Evolutionary conservation across 768 basidiomycete genomes (phyloP).

Genomic region (Tricholoma sp.): DNA sequence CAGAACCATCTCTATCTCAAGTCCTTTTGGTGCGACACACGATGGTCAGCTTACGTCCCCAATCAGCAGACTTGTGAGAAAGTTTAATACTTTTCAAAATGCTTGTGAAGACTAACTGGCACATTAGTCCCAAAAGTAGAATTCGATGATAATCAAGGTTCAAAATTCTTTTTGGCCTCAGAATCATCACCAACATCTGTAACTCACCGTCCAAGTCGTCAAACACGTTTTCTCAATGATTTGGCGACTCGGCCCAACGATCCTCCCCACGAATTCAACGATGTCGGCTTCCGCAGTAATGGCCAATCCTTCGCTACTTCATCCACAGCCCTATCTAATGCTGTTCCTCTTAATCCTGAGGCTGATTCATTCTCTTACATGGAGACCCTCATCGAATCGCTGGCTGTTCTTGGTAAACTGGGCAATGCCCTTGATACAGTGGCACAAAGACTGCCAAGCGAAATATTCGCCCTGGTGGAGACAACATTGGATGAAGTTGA

Average conservation of each 20-base stretch:
- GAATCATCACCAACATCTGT: conserved; percentile 36
- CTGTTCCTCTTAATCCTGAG: conserved; percentile 64
- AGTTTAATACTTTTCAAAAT: background rate
- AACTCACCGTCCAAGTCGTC: conserved; percentile 38
- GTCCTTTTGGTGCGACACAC: conserved; percentile 90
- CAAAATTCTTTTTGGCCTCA: conserved; percentile 21
- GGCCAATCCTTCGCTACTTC: conserved; percentile 9
- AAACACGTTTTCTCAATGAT: conserved; percentile 59
- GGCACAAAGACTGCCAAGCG: conserved; percentile 74
- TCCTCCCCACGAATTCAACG: conserved; percentile 61
- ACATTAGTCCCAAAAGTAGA: conserved; percentile 60
- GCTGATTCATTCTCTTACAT: conserved; percentile 91
- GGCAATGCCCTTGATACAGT: conserved; percentile 80
- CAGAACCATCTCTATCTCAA: conserved; percentile 98
- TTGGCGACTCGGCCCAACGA: conserved; percentile 74
- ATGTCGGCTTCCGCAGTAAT: conserved; percentile 26
- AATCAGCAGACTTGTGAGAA: conserved; percentile 72
- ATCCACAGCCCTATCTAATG: conserved; percentile 14
- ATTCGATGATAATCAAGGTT: conserved; percentile 48
- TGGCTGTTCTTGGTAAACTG: conserved; percentile 86
- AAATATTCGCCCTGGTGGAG: conserved; percentile 84
- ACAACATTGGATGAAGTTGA: conserved; percentile 86
- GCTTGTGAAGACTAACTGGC: background rate
- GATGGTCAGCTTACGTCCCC: conserved; percentile 82
- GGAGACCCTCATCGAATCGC: conserved; percentile 88